Percentiles rank a stretch among this genome's conserved stretches.
Conservation (phyloP, 2,329 filamentous ascomycete genomes). For the Alternaria viburni region DNA sequence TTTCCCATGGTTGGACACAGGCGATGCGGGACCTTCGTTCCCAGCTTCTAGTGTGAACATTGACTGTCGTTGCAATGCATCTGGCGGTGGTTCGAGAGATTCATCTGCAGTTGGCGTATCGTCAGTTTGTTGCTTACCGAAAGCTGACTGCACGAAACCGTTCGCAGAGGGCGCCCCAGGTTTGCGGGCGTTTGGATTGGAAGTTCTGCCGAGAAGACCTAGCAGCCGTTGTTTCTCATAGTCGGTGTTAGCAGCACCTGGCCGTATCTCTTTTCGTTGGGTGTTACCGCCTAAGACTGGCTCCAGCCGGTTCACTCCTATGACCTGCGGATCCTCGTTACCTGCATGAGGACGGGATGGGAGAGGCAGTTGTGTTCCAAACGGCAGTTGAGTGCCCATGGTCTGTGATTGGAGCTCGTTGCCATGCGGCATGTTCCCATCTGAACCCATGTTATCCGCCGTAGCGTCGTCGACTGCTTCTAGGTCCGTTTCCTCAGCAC, state of each 20-base stretch:
- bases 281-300: slow-evolving; percentile 31
- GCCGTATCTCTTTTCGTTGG: slow-evolving; percentile 15
- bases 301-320: slow-evolving; percentile 23
- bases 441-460: not conserved
- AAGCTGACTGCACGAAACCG: not conserved
- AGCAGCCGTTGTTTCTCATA: not conserved
- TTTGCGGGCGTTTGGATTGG: not conserved
- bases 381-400: slow-evolving; percentile 28
- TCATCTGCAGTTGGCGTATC: not conserved
- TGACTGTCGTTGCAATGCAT: not conserved
- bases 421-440: not conserved
- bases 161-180: not conserved
- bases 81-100: not conserved
- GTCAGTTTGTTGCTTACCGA: not conserved
- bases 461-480: slow-evolving; percentile 15
- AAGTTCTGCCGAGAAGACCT: not conserved
- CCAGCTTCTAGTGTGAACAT: not conserved
- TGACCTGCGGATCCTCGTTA: slow-evolving; percentile 9
- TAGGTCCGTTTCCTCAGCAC: slow-evolving; percentile 3
- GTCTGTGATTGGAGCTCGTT: slow-evolving; percentile 20
- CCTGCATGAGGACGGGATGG: not conserved
- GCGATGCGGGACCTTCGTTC: not conserved
- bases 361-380: slow-evolving; percentile 30
- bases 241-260: slow-evolving; percentile 4
- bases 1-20: not conserved